Conservation (phyloP, 2,329 filamentous ascomycete genomes). For the Colletotrichum echinochloae region DNA sequence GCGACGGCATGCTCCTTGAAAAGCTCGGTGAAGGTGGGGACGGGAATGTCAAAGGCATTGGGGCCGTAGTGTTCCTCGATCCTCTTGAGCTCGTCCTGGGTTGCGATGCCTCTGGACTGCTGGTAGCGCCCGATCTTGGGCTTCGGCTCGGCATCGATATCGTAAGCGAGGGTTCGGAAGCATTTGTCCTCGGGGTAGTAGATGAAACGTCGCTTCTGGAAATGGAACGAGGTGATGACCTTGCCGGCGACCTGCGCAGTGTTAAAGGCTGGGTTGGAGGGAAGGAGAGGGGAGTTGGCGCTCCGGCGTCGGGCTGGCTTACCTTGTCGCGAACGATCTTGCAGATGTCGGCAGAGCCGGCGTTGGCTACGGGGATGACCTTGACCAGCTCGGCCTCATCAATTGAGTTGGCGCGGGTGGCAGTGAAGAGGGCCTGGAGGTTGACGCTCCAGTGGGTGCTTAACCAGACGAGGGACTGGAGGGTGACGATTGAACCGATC, state of each 20-base stretch:
- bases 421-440: conserved; percentile 83
- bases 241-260: conserved; percentile 73
- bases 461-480: conserved; percentile 91
- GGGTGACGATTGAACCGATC: conserved; percentile 86
- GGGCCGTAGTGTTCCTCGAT: conserved; percentile 93
- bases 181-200: conserved; percentile 77
- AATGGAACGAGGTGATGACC: conserved; percentile 87
- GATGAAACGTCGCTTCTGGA: conserved; percentile 97
- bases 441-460: conserved; percentile 98
- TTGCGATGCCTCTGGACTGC: conserved; percentile 78
- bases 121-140: conserved; percentile 84
- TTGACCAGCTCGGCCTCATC: conserved; percentile 88
- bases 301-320: not conserved
- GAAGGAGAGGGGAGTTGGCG: not conserved
- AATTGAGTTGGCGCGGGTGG: conserved; percentile 76
- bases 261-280: not conserved
- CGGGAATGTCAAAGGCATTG: conserved; percentile 97
- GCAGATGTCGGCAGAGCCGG: conserved; percentile 90
- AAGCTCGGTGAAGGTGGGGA: conserved; percentile 93
- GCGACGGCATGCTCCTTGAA: conserved; percentile 99
- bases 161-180: conserved; percentile 87
- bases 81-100: conserved; percentile 79
- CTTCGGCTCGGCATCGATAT: conserved; percentile 87
- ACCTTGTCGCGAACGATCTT: conserved; percentile 77
- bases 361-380: conserved; percentile 89